phyloP scores from a whole-genome alignment of 1,139 yeast species.

The Candida smagusa region DNA sequence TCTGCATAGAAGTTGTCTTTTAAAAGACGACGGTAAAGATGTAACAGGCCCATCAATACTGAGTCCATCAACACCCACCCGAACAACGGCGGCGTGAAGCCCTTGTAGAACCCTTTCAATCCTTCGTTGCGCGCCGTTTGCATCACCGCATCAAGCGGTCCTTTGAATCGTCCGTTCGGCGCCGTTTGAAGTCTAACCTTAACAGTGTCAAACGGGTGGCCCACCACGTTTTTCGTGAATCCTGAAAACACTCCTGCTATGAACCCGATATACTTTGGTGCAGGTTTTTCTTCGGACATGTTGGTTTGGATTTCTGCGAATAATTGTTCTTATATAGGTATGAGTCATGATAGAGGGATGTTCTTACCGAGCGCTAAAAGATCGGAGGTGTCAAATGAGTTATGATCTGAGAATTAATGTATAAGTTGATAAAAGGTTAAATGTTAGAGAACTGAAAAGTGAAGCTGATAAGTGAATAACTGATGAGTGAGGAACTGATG shows the following conservation, averaged over 20 bases:
- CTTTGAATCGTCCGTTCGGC: conserved; percentile 63
- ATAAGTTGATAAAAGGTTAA: no score
- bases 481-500: no score
- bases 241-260: conserved; percentile 89
- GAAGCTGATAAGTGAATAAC: no score
- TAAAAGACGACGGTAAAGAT: conserved; percentile 66
- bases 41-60: conserved; percentile 82
- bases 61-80: conserved; percentile 96
- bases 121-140: conserved; percentile 78
- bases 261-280: conserved; percentile 68
- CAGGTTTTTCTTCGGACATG: neutral
- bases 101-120: conserved; percentile 72
- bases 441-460: no score
- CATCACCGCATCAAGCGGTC: conserved; percentile 76
- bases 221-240: conserved; percentile 80
- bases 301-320: no score
- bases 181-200: conserved; percentile 88
- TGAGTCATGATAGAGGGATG: no score
- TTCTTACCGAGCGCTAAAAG: no score
- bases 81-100: conserved; percentile 86
- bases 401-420: no score
- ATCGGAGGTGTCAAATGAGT: no score
- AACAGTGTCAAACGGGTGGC: conserved; percentile 91
- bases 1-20: conserved; percentile 61
- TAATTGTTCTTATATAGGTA: no score